phyloP scores from a whole-genome alignment of 2,329 filamentous ascomycete genomes.

The Talaromyces sp. region DNA sequence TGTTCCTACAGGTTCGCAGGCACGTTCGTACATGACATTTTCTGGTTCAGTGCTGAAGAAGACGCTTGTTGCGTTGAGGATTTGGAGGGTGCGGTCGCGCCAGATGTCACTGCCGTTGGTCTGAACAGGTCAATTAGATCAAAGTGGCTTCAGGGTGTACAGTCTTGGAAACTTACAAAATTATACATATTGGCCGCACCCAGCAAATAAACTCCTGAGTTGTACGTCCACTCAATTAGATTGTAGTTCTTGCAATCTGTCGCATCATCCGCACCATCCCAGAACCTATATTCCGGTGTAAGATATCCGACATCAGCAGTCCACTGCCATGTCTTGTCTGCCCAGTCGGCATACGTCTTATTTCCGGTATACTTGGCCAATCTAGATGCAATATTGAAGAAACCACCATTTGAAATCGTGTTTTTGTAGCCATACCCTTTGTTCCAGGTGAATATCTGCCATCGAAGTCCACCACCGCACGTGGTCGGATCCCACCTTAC shows the following conservation, averaged over 20 bases:
- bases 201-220: constrained; percentile 57
- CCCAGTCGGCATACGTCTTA: constrained; percentile 61
- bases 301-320: constrained; percentile 36
- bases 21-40: constrained; percentile 55
- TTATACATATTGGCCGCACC: constrained; percentile 70
- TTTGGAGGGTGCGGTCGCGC: constrained; percentile 17
- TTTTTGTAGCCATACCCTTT: constrained; percentile 82
- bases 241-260: constrained; percentile 61
- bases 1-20: constrained; percentile 54
- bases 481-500: constrained; percentile 65
- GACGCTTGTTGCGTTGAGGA: constrained; percentile 17
- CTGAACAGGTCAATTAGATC: constrained; percentile 19
- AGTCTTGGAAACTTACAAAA: constrained; percentile 38
- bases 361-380: constrained; percentile 65
- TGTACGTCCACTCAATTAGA: constrained; percentile 64
- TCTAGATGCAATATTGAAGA: constrained; percentile 77
- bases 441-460: constrained; percentile 78
- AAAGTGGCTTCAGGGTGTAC: no score
- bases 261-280: constrained; percentile 42
- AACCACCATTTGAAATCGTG: constrained; percentile 73
- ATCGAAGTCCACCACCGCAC: constrained; percentile 71
- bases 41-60: constrained; percentile 19
- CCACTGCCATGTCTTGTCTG: constrained; percentile 63
- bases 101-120: constrained; percentile 26
- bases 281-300: constrained; percentile 16